Evolutionary conservation across 768 basidiomycete genomes (phyloP).

Genomic region (Daedaleopsis nitida): DNA sequence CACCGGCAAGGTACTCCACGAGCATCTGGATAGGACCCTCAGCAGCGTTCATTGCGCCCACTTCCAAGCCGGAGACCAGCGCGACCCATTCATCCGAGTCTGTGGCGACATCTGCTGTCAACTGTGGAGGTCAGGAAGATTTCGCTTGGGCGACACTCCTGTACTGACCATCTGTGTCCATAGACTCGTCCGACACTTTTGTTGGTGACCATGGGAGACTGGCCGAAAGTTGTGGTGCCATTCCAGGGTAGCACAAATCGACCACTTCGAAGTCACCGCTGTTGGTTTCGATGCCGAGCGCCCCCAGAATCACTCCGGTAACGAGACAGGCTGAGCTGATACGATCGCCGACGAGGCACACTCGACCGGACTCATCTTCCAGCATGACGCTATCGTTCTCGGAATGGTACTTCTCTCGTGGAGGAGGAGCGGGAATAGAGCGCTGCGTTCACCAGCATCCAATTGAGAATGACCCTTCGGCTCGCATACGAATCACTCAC

Average conservation of each 20-base stretch:
- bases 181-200: conserved; percentile 37
- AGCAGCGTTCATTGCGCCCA: conserved; percentile 62
- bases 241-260: conserved; percentile 82
- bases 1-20: conserved; percentile 87
- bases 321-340: conserved; percentile 67
- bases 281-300: conserved; percentile 86
- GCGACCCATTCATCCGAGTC: conserved; percentile 75
- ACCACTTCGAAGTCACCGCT: conserved; percentile 93
- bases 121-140: not conserved
- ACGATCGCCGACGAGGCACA: conserved; percentile 79
- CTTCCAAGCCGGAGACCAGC: conserved; percentile 80
- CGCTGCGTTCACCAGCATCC: conserved; percentile 49
- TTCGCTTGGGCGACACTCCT: not conserved
- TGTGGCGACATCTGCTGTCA: not conserved
- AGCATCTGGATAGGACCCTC: conserved; percentile 84
- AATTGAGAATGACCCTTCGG: not conserved
- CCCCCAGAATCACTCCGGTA: conserved; percentile 90
- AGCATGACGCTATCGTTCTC: conserved; percentile 81
- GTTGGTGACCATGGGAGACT: conserved; percentile 19
- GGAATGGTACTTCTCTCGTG: conserved; percentile 72
- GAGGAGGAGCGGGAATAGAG: conserved; percentile 85
- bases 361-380: conserved; percentile 95
- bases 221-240: conserved; percentile 62
- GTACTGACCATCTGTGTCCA: conserved; percentile 73
- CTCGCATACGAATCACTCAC: conserved; percentile 48